phyloP scores from a whole-genome alignment of 306 rosid species.

The Coriaria nepalensis region DNA sequence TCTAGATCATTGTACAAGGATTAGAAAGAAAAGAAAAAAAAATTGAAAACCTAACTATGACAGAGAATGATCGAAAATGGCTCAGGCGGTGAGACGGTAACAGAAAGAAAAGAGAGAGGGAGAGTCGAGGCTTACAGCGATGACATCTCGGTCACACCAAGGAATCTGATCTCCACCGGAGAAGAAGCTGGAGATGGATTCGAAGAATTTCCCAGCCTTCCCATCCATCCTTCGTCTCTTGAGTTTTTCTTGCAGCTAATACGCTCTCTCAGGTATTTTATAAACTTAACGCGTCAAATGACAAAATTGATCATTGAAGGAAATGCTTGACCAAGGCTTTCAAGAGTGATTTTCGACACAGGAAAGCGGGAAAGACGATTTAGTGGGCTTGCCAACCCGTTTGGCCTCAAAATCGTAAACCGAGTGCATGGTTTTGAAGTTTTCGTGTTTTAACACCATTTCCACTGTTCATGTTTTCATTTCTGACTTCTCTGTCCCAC shows the following conservation, averaged over 20 bases:
- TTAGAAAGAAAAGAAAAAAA: neutral
- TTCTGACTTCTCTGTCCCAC: too few relatives aligned
- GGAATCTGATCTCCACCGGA: conserved; percentile 64
- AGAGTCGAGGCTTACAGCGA: conserved; percentile 27
- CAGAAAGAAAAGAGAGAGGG: neutral
- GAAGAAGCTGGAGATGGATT: conserved; percentile 59
- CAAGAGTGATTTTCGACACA: too few relatives aligned
- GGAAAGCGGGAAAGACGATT: too few relatives aligned
- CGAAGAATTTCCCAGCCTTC: conserved; percentile 45
- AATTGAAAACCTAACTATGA: too few relatives aligned
- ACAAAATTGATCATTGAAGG: too few relatives aligned
- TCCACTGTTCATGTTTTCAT: too few relatives aligned
- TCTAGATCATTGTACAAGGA: neutral
- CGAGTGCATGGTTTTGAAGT: too few relatives aligned
- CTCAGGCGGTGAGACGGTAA: neutral
- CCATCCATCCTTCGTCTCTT: conserved; percentile 28
- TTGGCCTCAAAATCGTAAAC: too few relatives aligned
- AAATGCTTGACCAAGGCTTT: too few relatives aligned
- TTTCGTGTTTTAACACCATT: too few relatives aligned
- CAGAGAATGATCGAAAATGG: neutral
- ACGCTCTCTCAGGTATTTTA: neutral
- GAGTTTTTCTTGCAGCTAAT: neutral
- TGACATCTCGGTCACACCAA: conserved; percentile 57
- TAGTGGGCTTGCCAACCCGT: too few relatives aligned
- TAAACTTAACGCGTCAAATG: too few relatives aligned